Conservation (phyloP, 2,329 filamentous ascomycete genomes). For the Neopestalotiopsis sp. region DNA sequence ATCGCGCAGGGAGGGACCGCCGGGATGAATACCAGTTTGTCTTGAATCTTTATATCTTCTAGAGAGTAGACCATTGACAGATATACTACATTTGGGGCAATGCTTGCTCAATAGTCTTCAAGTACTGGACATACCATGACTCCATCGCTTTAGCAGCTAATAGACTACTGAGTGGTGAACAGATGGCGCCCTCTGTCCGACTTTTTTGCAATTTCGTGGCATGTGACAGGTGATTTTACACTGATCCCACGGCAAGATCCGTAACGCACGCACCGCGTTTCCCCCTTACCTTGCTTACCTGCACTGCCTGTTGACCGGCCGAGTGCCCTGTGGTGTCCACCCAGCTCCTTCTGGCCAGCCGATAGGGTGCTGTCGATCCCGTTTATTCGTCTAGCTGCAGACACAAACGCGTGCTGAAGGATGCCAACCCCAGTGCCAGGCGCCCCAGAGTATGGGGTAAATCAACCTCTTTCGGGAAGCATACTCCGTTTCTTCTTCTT, state of each 20-base stretch:
- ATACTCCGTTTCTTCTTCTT: background rate
- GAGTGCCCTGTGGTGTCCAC: background rate
- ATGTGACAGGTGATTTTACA: background rate
- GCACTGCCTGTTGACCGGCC: background rate
- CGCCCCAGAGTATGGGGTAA: slow-evolving; percentile 10
- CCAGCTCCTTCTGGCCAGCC: background rate
- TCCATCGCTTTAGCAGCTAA: background rate
- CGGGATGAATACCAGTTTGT: background rate
- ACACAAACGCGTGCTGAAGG: slow-evolving; percentile 2
- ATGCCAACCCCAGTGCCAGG: slow-evolving; percentile 2
- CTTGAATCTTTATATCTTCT: background rate
- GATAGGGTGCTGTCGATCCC: slow-evolving; percentile 1
- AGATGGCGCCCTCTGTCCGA: background rate
- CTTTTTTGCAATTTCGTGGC: background rate
- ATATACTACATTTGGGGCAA: background rate
- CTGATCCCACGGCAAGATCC: slow-evolving; percentile 2
- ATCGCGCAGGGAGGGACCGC: background rate
- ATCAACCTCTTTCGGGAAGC: slow-evolving; percentile 1
- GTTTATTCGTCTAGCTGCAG: slow-evolving; percentile 11
- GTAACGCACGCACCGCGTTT: slow-evolving; percentile 3
- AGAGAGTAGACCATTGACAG: background rate
- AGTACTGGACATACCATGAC: background rate
- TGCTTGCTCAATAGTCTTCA: background rate
- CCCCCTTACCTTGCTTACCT: background rate
- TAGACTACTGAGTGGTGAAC: background rate